Evolutionary conservation across 331 rosid genomes (phyloP), one percentile per base, ranked within the genome.

Genomic region (Quercus phellos): DNA sequence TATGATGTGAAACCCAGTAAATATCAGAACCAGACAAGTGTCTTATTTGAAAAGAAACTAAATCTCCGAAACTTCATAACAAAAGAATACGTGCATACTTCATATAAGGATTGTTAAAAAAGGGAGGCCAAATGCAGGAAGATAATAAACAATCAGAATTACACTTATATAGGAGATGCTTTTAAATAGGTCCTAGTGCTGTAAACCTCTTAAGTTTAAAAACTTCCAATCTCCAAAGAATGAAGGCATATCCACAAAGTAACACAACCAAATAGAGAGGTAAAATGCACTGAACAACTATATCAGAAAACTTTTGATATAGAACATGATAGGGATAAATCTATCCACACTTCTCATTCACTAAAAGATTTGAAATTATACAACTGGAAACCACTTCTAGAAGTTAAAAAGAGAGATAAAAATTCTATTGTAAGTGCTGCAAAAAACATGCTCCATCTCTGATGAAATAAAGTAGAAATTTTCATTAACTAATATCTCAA

Each of bases 21-120:
- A 72, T 24, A 85, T 81, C 77, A 78, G 61, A 72, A 70, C 68
- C 26, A 29, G 79, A 56, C 55, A 35, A 38, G 55, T 50, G 72
- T 51, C 55, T 29, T 68, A 9, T 38, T 21, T 14, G 4, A 1
- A 35, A 61, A 3, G 59, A 24, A 27, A 22, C 58, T 6, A 19
- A n/a, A 11, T n/a, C 27, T 18, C 38, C 24, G 46, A 24, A 51
- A 32, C 17, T 17, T 66, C 51, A 74, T 29, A 60, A 50, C 4
- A 55, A 68, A 35, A 27, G 50, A 78, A 71, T 30, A 51, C 6
- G 26, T 4, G 8, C 30, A 17, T 1, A 51, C 63, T 38, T 27
- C 26, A 32, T 22, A 46, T 22, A 27, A 16, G 46, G 58, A 30
- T 38, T 6, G 4, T 60, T 73, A 73, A 76, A 55, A 75, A 16